phyloP scores from a whole-genome alignment of 2,329 filamentous ascomycete species.

The Acephala macrosclerotiorum region DNA sequence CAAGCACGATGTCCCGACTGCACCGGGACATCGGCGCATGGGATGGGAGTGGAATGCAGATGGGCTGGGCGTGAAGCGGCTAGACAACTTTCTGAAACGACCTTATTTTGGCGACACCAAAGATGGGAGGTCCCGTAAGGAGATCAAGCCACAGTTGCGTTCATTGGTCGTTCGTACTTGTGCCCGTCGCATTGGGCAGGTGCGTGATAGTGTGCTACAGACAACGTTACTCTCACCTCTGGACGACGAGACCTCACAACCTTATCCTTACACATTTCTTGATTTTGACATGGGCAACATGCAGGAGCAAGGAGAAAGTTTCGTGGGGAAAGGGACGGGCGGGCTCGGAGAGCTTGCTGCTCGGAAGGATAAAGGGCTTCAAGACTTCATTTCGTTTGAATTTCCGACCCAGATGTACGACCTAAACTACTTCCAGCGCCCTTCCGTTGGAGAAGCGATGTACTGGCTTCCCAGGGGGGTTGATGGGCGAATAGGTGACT shows the following conservation, averaged over 20 bases:
- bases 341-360: conserved; percentile 4
- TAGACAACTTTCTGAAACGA: conserved; percentile 21
- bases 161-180: background rate
- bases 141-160: background rate
- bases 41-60: conserved; percentile 17
- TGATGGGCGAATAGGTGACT: conserved; percentile 6
- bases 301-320: conserved; percentile 14
- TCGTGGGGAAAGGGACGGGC: conserved; percentile 9
- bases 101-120: conserved; percentile 19
- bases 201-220: background rate
- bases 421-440: background rate
- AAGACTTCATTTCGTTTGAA: conserved; percentile 6
- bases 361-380: background rate
- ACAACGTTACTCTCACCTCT: conserved; percentile 9
- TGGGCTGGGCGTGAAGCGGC: conserved; percentile 18
- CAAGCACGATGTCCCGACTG: conserved; percentile 4
- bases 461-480: background rate
- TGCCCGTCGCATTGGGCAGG: conserved; percentile 12
- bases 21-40: conserved; percentile 3
- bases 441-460: conserved; percentile 5
- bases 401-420: background rate
- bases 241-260: background rate
- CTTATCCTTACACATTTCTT: conserved; percentile 3
- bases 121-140: conserved; percentile 6
- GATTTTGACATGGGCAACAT: conserved; percentile 4